phyloP scores from a whole-genome alignment of 1,284 basidiomycete genomes.

The Ganoderma multipileum region DNA sequence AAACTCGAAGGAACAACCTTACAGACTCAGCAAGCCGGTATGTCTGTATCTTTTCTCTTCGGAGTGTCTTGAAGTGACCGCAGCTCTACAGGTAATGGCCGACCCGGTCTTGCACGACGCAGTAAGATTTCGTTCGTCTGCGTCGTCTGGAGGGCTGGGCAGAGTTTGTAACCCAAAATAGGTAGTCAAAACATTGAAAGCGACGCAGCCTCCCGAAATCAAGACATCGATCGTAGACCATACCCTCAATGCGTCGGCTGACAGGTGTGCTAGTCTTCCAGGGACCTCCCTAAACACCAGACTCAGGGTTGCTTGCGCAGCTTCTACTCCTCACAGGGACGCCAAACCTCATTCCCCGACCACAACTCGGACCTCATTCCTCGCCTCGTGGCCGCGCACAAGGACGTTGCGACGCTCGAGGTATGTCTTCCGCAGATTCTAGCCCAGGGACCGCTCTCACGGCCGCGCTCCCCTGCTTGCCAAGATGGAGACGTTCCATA shows the following conservation, averaged over 20 bases:
- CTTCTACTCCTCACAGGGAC: conserved; percentile 87
- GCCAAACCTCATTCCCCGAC: conserved; percentile 82
- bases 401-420: conserved; percentile 71
- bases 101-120: conserved; percentile 34
- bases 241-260: conserved; percentile 75
- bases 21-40: conserved; percentile 76
- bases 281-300: conserved; percentile 9
- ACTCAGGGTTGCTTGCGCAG: conserved; percentile 43
- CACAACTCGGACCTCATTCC: conserved; percentile 73
- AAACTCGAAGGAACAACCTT: conserved; percentile 57
- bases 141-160: not conserved
- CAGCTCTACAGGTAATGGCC: conserved; percentile 40
- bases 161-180: conserved; percentile 32
- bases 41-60: conserved; percentile 31
- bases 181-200: conserved; percentile 56
- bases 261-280: conserved; percentile 56
- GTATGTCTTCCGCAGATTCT: conserved; percentile 43
- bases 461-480: conserved; percentile 19
- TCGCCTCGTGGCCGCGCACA: conserved; percentile 53
- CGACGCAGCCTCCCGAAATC: conserved; percentile 50
- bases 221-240: conserved; percentile 50
- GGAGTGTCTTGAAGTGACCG: not conserved
- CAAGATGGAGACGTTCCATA: conserved; percentile 85
- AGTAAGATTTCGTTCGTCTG: conserved; percentile 29
- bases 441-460: conserved; percentile 1